Evolutionary conservation across 352 stramenopile species (phyloP).

Genomic region (Pythium monospermum): DNA sequence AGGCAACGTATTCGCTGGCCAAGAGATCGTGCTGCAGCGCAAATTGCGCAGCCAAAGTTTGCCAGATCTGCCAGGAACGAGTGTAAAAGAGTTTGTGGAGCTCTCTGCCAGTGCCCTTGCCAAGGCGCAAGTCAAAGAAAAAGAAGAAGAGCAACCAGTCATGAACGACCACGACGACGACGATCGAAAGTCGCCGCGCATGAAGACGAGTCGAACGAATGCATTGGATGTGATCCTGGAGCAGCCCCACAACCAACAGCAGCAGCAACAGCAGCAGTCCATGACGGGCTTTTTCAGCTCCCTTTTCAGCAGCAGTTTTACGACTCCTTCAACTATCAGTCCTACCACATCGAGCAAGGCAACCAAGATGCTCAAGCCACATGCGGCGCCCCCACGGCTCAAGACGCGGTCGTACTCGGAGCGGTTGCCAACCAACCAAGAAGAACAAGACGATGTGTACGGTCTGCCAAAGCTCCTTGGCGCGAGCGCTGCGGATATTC

Average conservation of each 20-base stretch:
- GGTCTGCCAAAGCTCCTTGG: constrained; percentile 46
- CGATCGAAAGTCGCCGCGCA: constrained; percentile 1
- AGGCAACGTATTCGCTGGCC: constrained; percentile 33
- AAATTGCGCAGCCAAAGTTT: constrained; percentile 45
- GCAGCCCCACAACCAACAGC: no score
- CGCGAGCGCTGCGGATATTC: constrained; percentile 33
- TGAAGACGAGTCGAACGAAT: constrained; percentile 9
- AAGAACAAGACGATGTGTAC: constrained; percentile 28
- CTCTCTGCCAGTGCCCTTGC: no score
- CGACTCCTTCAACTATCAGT: no score
- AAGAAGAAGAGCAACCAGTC: constrained; percentile 17
- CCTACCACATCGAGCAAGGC: no score
- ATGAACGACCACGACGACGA: constrained; percentile 4
- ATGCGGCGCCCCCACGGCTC: not conserved
- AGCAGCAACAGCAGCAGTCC: no score
- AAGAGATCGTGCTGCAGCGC: constrained; percentile 36
- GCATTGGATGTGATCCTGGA: constrained; percentile 15
- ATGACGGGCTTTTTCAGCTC: constrained; percentile 11
- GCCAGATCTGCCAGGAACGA: constrained; percentile 23
- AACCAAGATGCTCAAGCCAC: constrained; percentile 3
- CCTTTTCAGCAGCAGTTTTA: constrained; percentile 10
- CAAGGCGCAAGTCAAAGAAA: no score
- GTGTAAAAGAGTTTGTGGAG: constrained; percentile 12
- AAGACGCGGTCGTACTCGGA: constrained; percentile 36
- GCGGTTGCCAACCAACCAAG: constrained; percentile 21